Percentiles rank a stretch among this genome's conserved stretches.
These are phyloP conservation scores for Xylaria grammica DNA, from an alignment of 495 filamentous ascomycete genomes.

Conservation along the genomic window DNA sequence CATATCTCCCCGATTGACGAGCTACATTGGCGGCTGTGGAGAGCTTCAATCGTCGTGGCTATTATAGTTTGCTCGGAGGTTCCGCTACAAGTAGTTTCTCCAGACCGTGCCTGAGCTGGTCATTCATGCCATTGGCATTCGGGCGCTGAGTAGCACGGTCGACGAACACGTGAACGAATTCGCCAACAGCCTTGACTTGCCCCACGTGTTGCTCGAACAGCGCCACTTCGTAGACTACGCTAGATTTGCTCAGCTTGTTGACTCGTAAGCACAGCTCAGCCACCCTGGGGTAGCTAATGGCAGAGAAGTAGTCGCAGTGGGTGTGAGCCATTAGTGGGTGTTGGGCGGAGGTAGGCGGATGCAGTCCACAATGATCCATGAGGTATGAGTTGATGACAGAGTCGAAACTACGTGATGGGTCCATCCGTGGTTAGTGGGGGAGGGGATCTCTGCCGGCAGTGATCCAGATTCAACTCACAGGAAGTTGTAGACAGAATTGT, in stretches of 20 bases:
- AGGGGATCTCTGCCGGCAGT: background rate
- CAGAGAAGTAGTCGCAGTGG: constrained; percentile 81
- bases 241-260: constrained; percentile 81
- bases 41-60: background rate
- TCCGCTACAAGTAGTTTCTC: constrained; percentile 39
- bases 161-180: constrained; percentile 89
- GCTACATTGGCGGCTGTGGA: background rate
- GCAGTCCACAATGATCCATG: constrained; percentile 75
- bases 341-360: constrained; percentile 70
- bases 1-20: background rate
- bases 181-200: constrained; percentile 83
- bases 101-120: constrained; percentile 58
- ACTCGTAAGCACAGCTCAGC: constrained; percentile 84
- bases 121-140: constrained; percentile 61
- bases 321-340: constrained; percentile 85
- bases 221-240: constrained; percentile 90
- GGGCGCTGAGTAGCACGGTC: constrained; percentile 73
- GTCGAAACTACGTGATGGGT: constrained; percentile 60
- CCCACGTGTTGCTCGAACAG: constrained; percentile 79
- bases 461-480: constrained; percentile 49
- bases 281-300: constrained; percentile 80
- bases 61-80: constrained; percentile 32
- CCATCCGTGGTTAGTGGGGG: constrained; percentile 12
- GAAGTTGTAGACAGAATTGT: constrained; percentile 83
- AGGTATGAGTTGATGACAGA: constrained; percentile 91